Evolutionary conservation across 1,139 yeast genomes (phyloP).

Genomic region (Pichia sp.): DNA sequence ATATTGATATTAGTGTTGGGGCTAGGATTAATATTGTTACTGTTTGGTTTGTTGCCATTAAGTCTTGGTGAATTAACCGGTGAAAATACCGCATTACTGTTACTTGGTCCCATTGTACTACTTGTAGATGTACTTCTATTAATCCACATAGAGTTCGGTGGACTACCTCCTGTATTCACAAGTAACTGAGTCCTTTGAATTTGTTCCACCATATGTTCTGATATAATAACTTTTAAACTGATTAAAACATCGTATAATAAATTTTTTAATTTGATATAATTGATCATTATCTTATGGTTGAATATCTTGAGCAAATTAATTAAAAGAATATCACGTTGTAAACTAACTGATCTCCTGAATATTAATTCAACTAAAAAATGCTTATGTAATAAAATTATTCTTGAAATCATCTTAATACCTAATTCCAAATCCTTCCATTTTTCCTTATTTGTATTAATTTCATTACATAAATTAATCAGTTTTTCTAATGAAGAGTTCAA

Average conservation of each 20-base stretch:
- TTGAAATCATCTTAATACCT: slow-evolving; percentile 40
- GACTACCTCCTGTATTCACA: neutral
- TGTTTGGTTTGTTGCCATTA: neutral
- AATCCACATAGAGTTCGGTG: neutral
- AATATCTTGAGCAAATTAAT: slow-evolving; percentile 42
- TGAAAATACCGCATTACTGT: slow-evolving; percentile 15
- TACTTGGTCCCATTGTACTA: slow-evolving; percentile 17
- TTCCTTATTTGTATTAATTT: slow-evolving; percentile 13
- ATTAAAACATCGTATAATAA: slow-evolving; percentile 57
- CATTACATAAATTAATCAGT: slow-evolving; percentile 25
- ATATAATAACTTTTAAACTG: slow-evolving; percentile 40
- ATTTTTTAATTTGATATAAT: slow-evolving; percentile 48
- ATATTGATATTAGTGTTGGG: slow-evolving; percentile 1
- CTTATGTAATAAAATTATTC: slow-evolving; percentile 57
- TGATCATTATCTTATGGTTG: slow-evolving; percentile 37
- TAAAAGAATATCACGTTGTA: slow-evolving; percentile 35
- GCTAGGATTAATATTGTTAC: neutral
- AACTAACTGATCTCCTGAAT: slow-evolving; percentile 31
- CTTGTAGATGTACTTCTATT: neutral
- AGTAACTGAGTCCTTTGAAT: slow-evolving; percentile 5
- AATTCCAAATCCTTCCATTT: slow-evolving; percentile 20
- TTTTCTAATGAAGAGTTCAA: slow-evolving; percentile 29
- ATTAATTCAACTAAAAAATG: slow-evolving; percentile 30
- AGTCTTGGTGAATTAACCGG: slow-evolving; percentile 25
- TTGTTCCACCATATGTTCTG: slow-evolving; percentile 22